phyloP scores from a whole-genome alignment of 2,329 filamentous ascomycete species.

The Pestalotiopsis sp. region DNA sequence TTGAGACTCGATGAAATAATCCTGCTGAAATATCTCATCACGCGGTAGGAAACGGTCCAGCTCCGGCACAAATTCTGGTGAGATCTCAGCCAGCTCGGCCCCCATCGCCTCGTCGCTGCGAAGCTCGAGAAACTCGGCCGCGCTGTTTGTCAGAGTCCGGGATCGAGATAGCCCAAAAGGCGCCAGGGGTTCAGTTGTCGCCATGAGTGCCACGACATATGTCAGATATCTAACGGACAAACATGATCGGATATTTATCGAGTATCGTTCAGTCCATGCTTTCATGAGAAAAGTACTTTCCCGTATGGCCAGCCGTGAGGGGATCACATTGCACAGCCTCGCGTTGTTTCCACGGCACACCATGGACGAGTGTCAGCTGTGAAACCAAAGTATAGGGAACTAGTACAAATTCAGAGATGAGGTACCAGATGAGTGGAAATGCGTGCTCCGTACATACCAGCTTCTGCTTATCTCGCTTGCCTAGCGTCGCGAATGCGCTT shows the following conservation, averaged over 20 bases:
- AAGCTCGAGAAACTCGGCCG: slow-evolving; percentile 19
- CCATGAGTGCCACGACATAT: not conserved
- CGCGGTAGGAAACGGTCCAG: slow-evolving; percentile 1
- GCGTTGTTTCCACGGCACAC: not conserved
- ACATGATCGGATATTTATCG: not conserved
- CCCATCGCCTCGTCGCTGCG: slow-evolving; percentile 16
- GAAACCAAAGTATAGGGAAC: not conserved
- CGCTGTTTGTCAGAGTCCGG: slow-evolving; percentile 16
- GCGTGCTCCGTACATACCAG: too few species aligned
- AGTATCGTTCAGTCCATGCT: not conserved
- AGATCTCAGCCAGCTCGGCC: slow-evolving; percentile 14
- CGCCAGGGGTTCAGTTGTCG: not conserved
- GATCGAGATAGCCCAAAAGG: not conserved
- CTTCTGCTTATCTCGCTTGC: not conserved
- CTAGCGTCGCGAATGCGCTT: not conserved
- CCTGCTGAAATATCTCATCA: not conserved
- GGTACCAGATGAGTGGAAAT: too few species aligned
- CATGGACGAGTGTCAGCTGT: not conserved
- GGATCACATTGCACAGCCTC: not conserved
- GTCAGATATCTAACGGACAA: not conserved
- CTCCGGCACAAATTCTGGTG: slow-evolving; percentile 17
- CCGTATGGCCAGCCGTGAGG: not conserved
- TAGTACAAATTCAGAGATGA: not conserved
- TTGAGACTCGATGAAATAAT: slow-evolving; percentile 19
- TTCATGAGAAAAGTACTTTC: not conserved